These are phyloP conservation scores for Epichloe brachyelytri DNA, from an alignment of 2,329 filamentous ascomycete species.

Conservation along the genomic window DNA sequence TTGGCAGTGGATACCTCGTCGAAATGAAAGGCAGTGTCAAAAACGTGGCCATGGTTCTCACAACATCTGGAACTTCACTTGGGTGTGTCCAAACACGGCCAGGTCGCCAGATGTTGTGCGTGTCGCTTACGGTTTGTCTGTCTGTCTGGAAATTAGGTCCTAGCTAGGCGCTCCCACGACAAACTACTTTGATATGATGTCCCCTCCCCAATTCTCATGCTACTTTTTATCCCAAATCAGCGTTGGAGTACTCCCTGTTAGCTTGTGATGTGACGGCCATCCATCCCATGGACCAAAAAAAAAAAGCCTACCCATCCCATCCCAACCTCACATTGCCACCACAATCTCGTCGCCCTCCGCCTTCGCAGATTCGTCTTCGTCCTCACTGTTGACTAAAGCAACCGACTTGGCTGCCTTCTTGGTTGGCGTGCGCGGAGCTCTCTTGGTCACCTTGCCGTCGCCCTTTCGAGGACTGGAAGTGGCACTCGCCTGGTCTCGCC, in stretches of 20 bases:
- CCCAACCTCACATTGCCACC: slow-evolving; percentile 5
- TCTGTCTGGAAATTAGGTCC: neutral
- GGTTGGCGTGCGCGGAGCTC: slow-evolving; percentile 14
- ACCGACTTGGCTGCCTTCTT: slow-evolving; percentile 17
- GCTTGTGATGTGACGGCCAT: neutral
- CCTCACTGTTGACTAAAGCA: slow-evolving; percentile 7
- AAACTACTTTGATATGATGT: neutral
- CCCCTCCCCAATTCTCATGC: neutral
- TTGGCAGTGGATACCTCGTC: neutral
- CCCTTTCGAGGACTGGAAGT: slow-evolving; percentile 17
- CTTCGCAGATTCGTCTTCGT: slow-evolving; percentile 6
- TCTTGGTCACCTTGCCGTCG: slow-evolving; percentile 20
- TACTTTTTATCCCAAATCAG: neutral
- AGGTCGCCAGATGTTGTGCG: neutral
- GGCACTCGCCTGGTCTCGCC: slow-evolving; percentile 16
- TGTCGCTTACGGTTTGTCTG: neutral
- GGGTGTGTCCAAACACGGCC: neutral
- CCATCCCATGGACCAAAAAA: neutral
- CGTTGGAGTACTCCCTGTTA: neutral
- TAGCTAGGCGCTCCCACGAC: no score
- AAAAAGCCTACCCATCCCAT: no score
- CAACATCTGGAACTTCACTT: neutral
- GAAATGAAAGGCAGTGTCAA: neutral
- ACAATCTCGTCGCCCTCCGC: slow-evolving; percentile 6
- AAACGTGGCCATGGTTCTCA: neutral